These are phyloP conservation scores for Liriodendron chinense DNA, from an alignment of 164 flowering plant genomes.

Conservation along the genomic window DNA sequence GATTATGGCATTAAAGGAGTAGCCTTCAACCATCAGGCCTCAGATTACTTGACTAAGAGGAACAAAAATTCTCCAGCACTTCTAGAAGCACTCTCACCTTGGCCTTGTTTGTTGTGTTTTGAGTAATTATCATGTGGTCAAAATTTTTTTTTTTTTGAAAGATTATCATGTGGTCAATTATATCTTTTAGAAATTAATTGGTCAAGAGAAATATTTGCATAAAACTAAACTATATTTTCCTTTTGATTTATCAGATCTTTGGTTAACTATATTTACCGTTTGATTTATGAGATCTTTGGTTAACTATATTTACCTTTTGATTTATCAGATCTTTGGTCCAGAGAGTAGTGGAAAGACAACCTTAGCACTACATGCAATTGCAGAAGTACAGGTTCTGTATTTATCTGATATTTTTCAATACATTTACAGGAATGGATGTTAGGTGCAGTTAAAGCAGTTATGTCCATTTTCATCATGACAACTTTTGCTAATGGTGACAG, in stretches of 20 bases:
- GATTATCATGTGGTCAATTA: no score
- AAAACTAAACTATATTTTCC: not conserved
- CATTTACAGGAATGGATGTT: not conserved
- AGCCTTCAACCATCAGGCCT: no score
- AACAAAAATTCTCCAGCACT: no score
- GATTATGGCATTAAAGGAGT: no score
- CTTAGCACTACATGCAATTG: slow-evolving; percentile 95
- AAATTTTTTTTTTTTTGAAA: no score
- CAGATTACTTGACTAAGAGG: no score
- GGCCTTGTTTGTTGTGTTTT: no score
- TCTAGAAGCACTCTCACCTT: no score
- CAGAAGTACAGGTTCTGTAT: slow-evolving; percentile 88
- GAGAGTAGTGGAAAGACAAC: slow-evolving; percentile 99
- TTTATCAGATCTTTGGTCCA: slow-evolving; percentile 85
- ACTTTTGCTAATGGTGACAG: not conserved
- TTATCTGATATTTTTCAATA: not conserved
- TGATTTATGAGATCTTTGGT: slow-evolving; percentile 71
- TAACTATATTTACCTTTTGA: not conserved
- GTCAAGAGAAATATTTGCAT: no score
- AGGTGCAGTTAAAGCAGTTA: not conserved
- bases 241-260: slow-evolving; percentile 9
- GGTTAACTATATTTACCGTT: not conserved
- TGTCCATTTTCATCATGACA: not conserved
- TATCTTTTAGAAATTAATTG: no score
- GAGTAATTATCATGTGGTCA: no score